Conservation (phyloP, 2,329 filamentous ascomycete species). For the Colletotrichum limetticola region DNA sequence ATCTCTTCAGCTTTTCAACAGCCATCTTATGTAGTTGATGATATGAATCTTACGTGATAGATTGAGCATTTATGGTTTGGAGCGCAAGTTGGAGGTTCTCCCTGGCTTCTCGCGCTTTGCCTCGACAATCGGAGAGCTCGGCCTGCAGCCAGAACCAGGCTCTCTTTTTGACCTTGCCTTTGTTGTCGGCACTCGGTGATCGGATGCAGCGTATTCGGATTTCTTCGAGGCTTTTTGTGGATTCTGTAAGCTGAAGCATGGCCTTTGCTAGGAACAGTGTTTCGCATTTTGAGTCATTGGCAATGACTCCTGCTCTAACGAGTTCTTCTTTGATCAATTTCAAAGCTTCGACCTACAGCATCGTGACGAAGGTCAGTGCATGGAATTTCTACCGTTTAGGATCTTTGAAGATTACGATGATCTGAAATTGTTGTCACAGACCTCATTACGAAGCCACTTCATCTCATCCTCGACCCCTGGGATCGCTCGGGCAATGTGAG, state of each 20-base stretch:
- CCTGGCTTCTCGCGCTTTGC: background rate
- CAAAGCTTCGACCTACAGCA: constrained; percentile 2
- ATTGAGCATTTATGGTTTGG: background rate
- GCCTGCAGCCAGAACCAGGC: constrained; percentile 8
- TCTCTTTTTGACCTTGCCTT: background rate
- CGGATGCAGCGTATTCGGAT: background rate
- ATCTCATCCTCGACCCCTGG: constrained; percentile 4
- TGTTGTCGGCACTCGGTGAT: background rate
- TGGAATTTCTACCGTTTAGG: too few species aligned
- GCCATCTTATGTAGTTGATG: too few species aligned
- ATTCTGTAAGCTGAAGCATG: background rate
- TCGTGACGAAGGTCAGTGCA: fast-evolving
- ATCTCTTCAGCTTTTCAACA: background rate
- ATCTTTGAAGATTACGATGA: too few species aligned
- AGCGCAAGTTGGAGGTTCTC: background rate
- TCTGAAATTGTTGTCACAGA: background rate
- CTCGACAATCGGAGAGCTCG: background rate
- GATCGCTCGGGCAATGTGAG: constrained; percentile 1
- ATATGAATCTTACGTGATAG: background rate
- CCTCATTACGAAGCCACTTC: constrained; percentile 7
- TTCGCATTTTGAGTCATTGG: background rate
- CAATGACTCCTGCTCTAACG: background rate
- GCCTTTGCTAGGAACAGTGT: background rate
- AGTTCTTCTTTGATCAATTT: background rate
- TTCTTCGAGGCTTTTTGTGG: background rate